phyloP scores from a whole-genome alignment of 2,329 filamentous ascomycete genomes.

The Aspergillus floridensis region DNA sequence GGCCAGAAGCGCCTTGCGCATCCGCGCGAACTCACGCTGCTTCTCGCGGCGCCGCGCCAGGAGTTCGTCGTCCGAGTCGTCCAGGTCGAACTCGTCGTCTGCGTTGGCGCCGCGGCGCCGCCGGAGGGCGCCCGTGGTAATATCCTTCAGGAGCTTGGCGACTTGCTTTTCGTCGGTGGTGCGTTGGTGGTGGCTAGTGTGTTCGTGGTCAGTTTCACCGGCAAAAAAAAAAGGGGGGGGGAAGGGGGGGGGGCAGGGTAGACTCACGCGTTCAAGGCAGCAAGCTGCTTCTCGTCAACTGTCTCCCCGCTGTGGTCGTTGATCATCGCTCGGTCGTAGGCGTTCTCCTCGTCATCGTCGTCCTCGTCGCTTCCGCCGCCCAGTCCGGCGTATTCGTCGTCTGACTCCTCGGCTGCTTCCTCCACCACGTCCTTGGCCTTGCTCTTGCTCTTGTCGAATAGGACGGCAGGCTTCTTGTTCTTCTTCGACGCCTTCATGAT shows the following conservation, averaged over 20 bases:
- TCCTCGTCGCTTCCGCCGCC: constrained; percentile 89
- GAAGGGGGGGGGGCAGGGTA: background rate
- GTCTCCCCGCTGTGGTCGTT: constrained; percentile 75
- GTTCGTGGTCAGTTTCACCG: constrained; percentile 20
- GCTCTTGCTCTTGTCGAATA: constrained; percentile 81
- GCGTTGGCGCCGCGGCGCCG: constrained; percentile 67
- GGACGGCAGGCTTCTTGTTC: constrained; percentile 54
- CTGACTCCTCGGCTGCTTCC: constrained; percentile 93
- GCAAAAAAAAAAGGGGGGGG: constrained; percentile 3
- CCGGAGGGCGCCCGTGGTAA: constrained; percentile 82
- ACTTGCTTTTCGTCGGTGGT: constrained; percentile 81
- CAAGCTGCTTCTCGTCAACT: constrained; percentile 76
- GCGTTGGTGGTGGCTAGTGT: constrained; percentile 69
- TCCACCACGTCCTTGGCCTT: constrained; percentile 83
- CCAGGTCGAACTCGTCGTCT: constrained; percentile 76
- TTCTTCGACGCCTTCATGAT: constrained; percentile 63
- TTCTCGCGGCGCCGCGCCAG: constrained; percentile 76
- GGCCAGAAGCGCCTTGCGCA: constrained; percentile 81
- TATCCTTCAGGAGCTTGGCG: constrained; percentile 87
- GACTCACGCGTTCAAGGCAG: constrained; percentile 84
- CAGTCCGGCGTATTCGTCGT: constrained; percentile 94
- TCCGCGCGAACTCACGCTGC: constrained; percentile 82
- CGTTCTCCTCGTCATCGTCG: constrained; percentile 70
- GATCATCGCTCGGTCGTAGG: constrained; percentile 82
- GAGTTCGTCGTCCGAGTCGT: constrained; percentile 81